Percentiles rank a stretch among this genome's conserved stretches.
Evolutionary conservation across 257 asterid genomes (phyloP).

Genomic region (Leptodermis oblonga): DNA sequence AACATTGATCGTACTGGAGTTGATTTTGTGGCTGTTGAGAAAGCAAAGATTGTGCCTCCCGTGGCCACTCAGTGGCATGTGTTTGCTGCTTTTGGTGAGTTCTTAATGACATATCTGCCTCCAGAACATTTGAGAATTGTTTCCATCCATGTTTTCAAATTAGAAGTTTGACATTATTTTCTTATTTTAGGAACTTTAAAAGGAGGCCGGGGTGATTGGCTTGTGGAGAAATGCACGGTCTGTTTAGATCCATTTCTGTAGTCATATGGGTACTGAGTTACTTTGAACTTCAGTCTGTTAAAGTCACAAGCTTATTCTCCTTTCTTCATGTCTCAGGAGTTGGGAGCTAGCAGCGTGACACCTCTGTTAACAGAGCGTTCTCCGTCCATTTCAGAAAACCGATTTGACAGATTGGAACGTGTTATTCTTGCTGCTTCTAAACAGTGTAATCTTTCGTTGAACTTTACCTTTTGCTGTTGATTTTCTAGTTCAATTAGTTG

Average conservation of each 20-base stretch:
- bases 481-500: not conserved
- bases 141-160: constrained; percentile 6
- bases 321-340: constrained; percentile 49
- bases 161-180: not conserved
- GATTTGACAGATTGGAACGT: constrained; percentile 79
- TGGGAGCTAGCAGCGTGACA: constrained; percentile 86
- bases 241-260: constrained; percentile 29
- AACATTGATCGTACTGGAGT: constrained; percentile 62
- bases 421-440: constrained; percentile 84
- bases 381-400: constrained; percentile 67
- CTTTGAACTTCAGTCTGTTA: not conserved
- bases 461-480: constrained; percentile 13
- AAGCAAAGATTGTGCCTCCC: constrained; percentile 47
- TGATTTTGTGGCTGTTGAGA: constrained; percentile 63
- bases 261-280: constrained; percentile 17
- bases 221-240: constrained; percentile 97
- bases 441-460: constrained; percentile 48
- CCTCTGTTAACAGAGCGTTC: constrained; percentile 82
- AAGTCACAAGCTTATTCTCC: constrained; percentile 9
- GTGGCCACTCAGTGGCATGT: constrained; percentile 73
- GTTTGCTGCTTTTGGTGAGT: constrained; percentile 89
- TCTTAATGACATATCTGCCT: not conserved
- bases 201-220: constrained; percentile 99
- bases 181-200: constrained; percentile 62
- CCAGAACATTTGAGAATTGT: not conserved